phyloP scores from a whole-genome alignment of 1,284 basidiomycete species.

The Trichosporon asahii region DNA sequence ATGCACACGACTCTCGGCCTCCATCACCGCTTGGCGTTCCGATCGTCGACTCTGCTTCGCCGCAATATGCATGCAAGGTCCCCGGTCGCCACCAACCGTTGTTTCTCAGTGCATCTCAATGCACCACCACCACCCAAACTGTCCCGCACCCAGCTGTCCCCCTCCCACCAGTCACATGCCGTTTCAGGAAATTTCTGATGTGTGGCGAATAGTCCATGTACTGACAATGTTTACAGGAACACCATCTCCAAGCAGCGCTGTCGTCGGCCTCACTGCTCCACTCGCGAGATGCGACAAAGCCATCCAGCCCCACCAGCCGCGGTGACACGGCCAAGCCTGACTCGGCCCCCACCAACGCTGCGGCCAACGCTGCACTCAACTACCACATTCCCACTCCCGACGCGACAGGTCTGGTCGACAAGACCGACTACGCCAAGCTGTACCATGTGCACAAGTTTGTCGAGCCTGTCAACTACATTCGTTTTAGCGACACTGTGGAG shows the following conservation, averaged over 20 bases:
- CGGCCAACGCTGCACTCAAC: constrained; percentile 43
- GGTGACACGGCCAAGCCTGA: constrained; percentile 26
- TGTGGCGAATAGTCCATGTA: constrained; percentile 18
- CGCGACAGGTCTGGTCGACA: constrained; percentile 72
- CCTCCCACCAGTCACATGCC: constrained; percentile 8
- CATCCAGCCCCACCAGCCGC: constrained; percentile 27
- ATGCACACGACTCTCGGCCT: not conserved
- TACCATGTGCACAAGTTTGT: constrained; percentile 69
- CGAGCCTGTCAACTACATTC: constrained; percentile 75
- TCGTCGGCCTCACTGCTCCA: constrained; percentile 49
- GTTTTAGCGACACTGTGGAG: constrained; percentile 84
- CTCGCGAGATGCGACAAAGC: constrained; percentile 38
- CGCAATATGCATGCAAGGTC: not conserved
- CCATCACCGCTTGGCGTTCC: not conserved
- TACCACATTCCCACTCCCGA: constrained; percentile 91
- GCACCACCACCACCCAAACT: constrained; percentile 7
- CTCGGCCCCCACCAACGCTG: constrained; percentile 15
- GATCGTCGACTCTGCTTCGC: not conserved
- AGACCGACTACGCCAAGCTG: constrained; percentile 61
- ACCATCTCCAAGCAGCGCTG: constrained; percentile 73
- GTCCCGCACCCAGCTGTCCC: not conserved
- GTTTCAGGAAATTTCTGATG: constrained; percentile 18
- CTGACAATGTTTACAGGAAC: constrained; percentile 69
- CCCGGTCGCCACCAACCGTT: not conserved
- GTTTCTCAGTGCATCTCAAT: not conserved